Evolutionary conservation across 352 stramenopile genomes (phyloP).

Genomic region (Pelagophyceae sp.): DNA sequence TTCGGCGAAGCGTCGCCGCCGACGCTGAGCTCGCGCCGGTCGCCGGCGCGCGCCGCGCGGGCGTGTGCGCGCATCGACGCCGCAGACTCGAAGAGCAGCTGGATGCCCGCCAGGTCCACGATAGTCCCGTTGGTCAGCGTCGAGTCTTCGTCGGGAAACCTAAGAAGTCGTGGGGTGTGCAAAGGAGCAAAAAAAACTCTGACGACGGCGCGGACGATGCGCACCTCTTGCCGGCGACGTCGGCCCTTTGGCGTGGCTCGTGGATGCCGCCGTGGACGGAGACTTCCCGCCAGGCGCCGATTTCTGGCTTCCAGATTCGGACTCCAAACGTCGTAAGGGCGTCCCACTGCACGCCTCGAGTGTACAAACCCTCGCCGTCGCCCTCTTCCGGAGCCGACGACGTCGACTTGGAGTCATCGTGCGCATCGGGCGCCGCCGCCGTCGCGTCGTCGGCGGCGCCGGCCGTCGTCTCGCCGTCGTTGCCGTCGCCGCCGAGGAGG

Average conservation of each 20-base stretch:
- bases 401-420: background rate
- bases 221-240: conserved; percentile 20
- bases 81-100: conserved; percentile 28
- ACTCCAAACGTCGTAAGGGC: conserved; percentile 36
- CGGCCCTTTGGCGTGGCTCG: conserved; percentile 18
- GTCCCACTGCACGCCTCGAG: conserved; percentile 25
- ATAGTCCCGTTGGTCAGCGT: conserved; percentile 29
- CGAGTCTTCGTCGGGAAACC: conserved; percentile 4
- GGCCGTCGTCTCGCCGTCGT: background rate
- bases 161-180: no score
- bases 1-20: conserved; percentile 22
- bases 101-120: conserved; percentile 33
- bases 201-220: no score
- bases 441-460: background rate
- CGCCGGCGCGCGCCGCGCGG: background rate
- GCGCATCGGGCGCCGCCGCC: background rate
- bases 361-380: background rate
- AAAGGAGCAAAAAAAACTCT: no score
- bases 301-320: conserved; percentile 34
- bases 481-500: background rate
- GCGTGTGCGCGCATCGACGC: conserved; percentile 16
- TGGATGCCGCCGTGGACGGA: conserved; percentile 26
- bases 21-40: background rate
- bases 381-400: background rate
- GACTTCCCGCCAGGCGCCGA: conserved; percentile 34